Conservation (phyloP, 805 yeast genomes). For the Saccharomycopsis fodiens region DNA sequence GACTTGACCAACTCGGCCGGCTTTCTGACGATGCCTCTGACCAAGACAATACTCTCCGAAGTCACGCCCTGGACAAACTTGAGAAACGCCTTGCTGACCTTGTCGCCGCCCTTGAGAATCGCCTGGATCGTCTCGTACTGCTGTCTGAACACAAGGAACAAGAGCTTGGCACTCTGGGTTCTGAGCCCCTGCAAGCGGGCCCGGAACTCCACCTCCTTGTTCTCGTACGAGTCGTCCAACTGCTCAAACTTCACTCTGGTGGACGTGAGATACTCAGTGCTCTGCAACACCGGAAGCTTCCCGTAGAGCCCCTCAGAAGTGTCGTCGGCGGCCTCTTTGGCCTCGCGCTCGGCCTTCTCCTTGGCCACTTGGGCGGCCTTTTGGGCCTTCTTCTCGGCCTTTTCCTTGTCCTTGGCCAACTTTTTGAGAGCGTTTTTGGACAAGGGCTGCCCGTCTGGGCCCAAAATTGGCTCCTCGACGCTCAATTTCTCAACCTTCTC, state of each 20-base stretch:
- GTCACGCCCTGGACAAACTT: slow-evolving; percentile 88
- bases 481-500: slow-evolving; percentile 13
- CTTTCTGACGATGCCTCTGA: slow-evolving; percentile 75
- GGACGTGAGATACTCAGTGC: slow-evolving; percentile 58
- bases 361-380: slow-evolving; percentile 80
- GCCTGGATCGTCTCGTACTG: slow-evolving; percentile 79
- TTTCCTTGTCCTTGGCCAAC: slow-evolving; percentile 86
- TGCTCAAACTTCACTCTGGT: slow-evolving; percentile 51
- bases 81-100: slow-evolving; percentile 89
- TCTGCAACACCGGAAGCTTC: slow-evolving; percentile 78
- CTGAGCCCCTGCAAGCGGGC: slow-evolving; percentile 92
- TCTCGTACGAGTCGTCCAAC: slow-evolving; percentile 46
- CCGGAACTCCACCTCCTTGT: slow-evolving; percentile 74
- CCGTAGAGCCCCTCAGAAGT: slow-evolving; percentile 88
- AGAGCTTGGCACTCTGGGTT: slow-evolving; percentile 93
- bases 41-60: slow-evolving; percentile 86
- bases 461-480: slow-evolving; percentile 26
- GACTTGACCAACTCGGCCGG: slow-evolving; percentile 83
- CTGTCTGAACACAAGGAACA: slow-evolving; percentile 87
- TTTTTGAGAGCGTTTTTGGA: slow-evolving; percentile 94
- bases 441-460: slow-evolving; percentile 76
- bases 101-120: slow-evolving; percentile 66
- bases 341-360: slow-evolving; percentile 67
- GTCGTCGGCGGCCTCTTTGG: slow-evolving; percentile 65
- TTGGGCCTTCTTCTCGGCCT: slow-evolving; percentile 88